Evolutionary conservation across 2,329 filamentous ascomycete species (phyloP).

Genomic region (Sporothrix variecibatus): DNA sequence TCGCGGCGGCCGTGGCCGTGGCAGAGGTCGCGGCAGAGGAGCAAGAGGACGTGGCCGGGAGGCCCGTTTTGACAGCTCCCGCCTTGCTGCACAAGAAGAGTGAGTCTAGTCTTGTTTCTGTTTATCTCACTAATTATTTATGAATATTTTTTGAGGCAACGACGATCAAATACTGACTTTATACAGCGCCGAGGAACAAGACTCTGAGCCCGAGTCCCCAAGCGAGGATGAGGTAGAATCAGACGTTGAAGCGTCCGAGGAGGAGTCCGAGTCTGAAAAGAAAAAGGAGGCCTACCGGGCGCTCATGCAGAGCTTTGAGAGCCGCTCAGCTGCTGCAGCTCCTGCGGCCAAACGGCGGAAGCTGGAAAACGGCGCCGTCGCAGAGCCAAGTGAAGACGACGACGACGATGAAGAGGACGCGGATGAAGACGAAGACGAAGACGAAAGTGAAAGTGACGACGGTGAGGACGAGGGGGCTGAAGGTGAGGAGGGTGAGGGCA

Average conservation of each 20-base stretch:
- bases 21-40: conserved; percentile 34
- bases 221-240: conserved; percentile 31
- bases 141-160: neutral
- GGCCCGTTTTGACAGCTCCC: conserved; percentile 48
- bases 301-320: conserved; percentile 59
- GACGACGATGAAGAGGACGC: neutral
- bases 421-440: conserved; percentile 16
- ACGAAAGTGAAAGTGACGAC: conserved; percentile 33
- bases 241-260: conserved; percentile 48
- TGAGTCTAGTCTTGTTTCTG: conserved; percentile 34
- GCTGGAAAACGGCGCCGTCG: conserved; percentile 44
- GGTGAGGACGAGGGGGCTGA: neutral
- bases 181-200: conserved; percentile 10
- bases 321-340: conserved; percentile 46
- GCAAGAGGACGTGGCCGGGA: conserved; percentile 36
- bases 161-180: conserved; percentile 1
- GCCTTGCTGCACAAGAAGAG: conserved; percentile 50
- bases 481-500: conserved; percentile 25
- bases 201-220: conserved; percentile 21
- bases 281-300: conserved; percentile 52
- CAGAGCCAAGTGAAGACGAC: neutral
- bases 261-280: conserved; percentile 44
- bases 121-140: neutral
- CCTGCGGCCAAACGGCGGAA: conserved; percentile 59
- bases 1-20: conserved; percentile 25